Evolutionary conservation across 1,284 basidiomycete genomes (phyloP).

Genomic region (Cutaneotrichosporon cutaneum): DNA sequence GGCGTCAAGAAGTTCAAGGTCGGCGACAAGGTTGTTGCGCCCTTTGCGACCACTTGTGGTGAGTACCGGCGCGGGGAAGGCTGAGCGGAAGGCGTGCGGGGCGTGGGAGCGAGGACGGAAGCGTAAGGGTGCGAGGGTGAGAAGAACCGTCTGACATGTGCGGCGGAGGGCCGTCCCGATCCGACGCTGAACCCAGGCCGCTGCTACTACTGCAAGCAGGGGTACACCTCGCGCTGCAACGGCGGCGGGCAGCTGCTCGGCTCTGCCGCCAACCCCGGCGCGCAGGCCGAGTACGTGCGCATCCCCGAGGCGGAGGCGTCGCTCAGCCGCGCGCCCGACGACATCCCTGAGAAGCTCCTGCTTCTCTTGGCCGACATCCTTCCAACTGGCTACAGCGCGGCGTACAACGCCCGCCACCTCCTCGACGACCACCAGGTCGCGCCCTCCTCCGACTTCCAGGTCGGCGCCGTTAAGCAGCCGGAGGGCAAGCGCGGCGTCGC

Average conservation of each 20-base stretch:
- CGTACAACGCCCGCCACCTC: constrained; percentile 49
- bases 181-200: constrained; percentile 29
- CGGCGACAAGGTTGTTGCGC: constrained; percentile 81
- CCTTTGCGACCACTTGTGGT: constrained; percentile 80
- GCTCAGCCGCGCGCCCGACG: constrained; percentile 49
- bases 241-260: constrained; percentile 46
- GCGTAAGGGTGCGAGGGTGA: too few species aligned
- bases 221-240: constrained; percentile 71
- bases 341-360: constrained; percentile 49
- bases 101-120: neutral
- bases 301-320: constrained; percentile 60
- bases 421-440: constrained; percentile 31
- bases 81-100: neutral
- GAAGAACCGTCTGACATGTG: too few species aligned
- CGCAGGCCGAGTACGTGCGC: constrained; percentile 81
- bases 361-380: constrained; percentile 55
- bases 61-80: constrained; percentile 53
- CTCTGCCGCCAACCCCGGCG: constrained; percentile 68
- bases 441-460: neutral
- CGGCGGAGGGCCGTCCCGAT: too few species aligned
- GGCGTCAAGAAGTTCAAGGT: constrained; percentile 66
- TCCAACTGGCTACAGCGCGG: constrained; percentile 54
- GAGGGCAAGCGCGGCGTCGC: constrained; percentile 39
- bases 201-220: constrained; percentile 64
- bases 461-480: constrained; percentile 17